Percentiles rank a stretch among this genome's conserved stretches.
Conservation (phyloP, 2,329 filamentous ascomycete species). For the Harringtonia lauricola region DNA sequence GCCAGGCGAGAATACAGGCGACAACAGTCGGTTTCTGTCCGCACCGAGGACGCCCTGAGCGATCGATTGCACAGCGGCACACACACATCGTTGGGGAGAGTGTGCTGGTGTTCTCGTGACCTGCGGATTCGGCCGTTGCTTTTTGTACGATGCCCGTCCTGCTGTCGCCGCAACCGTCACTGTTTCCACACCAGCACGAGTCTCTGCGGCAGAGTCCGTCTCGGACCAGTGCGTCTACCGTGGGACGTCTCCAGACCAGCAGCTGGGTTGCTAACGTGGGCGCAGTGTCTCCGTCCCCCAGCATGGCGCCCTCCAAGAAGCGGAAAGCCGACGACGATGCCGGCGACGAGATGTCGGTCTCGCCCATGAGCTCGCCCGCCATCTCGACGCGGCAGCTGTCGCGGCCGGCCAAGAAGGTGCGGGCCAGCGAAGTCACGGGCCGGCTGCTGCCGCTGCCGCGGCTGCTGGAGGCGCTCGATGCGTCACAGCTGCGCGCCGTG, state of each 20-base stretch:
- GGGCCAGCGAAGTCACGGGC: constrained; percentile 54
- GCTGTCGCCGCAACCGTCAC: constrained; percentile 47
- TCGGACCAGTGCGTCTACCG: constrained; percentile 39
- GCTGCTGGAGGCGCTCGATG: constrained; percentile 88
- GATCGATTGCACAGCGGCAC: no score
- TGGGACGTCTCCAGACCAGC: no score
- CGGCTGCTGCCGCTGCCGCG: constrained; percentile 48
- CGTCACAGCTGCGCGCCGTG: constrained; percentile 70
- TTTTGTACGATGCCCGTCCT: constrained; percentile 48
- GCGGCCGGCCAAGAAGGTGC: constrained; percentile 51
- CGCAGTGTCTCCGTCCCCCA: constrained; percentile 41
- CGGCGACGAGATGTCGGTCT: constrained; percentile 84
- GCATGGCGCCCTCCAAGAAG: constrained; percentile 51
- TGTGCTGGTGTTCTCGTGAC: neutral
- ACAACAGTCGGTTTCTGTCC: neutral
- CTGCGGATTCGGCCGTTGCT: neutral
- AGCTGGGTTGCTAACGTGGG: no score
- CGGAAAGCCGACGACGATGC: constrained; percentile 79
- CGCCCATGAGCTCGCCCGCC: constrained; percentile 72
- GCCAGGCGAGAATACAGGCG: neutral
- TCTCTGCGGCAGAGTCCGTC: constrained; percentile 40
- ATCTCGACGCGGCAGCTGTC: constrained; percentile 57
- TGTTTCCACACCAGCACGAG: constrained; percentile 49
- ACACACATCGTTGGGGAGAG: neutral
- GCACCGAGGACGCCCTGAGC: no score